These are phyloP conservation scores for Nothophaeocryptopus gaeumannii DNA, from an alignment of 2,329 filamentous ascomycete genomes.

Conservation along the genomic window DNA sequence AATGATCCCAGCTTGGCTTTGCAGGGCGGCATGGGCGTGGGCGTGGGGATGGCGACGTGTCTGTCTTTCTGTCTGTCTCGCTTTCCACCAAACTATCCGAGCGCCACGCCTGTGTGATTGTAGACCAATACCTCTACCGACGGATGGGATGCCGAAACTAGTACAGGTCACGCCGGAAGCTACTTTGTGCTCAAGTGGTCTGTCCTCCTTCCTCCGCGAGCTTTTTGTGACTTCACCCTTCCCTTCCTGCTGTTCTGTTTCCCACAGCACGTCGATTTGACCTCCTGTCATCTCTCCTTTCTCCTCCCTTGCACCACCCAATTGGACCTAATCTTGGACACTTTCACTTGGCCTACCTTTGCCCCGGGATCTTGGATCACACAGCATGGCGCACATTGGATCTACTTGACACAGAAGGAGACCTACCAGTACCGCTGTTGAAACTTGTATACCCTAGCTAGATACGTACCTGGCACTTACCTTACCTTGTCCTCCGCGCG, in stretches of 20 bases:
- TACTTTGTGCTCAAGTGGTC: conserved; percentile 4
- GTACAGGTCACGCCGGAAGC: conserved; percentile 9
- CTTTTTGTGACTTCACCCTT: background rate
- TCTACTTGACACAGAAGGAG: too few relatives aligned
- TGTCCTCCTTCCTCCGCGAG: background rate
- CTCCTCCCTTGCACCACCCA: background rate
- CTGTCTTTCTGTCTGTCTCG: background rate
- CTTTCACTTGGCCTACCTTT: too few relatives aligned
- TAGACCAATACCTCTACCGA: background rate
- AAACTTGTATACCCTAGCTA: too few relatives aligned
- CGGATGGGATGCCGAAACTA: conserved; percentile 5
- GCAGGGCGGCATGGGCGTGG: too few relatives aligned
- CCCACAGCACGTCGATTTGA: background rate
- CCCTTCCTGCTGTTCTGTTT: background rate
- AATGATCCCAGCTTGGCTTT: too few relatives aligned
- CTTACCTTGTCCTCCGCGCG: too few relatives aligned
- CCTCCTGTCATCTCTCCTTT: background rate
- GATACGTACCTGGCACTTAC: too few relatives aligned
- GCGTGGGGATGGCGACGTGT: too few relatives aligned
- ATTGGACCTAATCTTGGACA: too few relatives aligned
- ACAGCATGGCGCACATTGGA: too few relatives aligned
- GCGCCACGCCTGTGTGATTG: conserved; percentile 8
- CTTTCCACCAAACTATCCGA: conserved; percentile 3
- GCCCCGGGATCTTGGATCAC: too few relatives aligned
- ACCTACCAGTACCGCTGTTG: too few relatives aligned